Base-by-base conservation (phyloP, 768 basidiomycete species). In the Lentinus tigrinus region DNA sequence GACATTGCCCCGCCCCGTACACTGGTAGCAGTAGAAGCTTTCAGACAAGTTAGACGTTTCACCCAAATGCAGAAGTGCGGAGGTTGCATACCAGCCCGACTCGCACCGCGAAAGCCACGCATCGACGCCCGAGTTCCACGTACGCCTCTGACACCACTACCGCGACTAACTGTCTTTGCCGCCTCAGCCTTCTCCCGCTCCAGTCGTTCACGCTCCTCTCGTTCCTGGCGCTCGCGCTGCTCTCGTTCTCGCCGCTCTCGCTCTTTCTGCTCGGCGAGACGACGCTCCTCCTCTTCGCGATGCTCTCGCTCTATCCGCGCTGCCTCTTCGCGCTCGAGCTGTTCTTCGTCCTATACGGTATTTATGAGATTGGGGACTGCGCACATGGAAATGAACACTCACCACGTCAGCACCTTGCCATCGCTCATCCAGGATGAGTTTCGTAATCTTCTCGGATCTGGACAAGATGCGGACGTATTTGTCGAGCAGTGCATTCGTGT, bases 391-490 rank as follows among this genome's bases (percentile, higher is more conserved):
- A 21, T 26, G 34, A 26, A 6, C 7, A 75, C 84, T 74, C 67
- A 90, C 91, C 43, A 77, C 82, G 60, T 88, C 87, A 38, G 85
- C 88, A 2, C 91, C 91, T 53, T 81, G 74, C 88, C 88, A 93
- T 57, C 81, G 74, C 59, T 90, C 87, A 67, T 93, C 90, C 59
- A 91, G 85, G 17, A 93, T 83, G 56, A 92, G 71, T 28, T 81
- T 81, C 3, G 88, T 75, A 59, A 83, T 78, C 14, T 83, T 79
- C 70, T 91, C 90, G 2, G 89, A 88, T 68, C 83, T 85, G 5
- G 82, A 80, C 19, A 93, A 74, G 47, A 90, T 82, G 40, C 73
- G 74, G 42, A 89, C 81, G 67, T 93, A 93, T 78, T 85, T 88
- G 71, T 89, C 85, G 57, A 93, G 74, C 56, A 93, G 73, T 1